phyloP scores from a whole-genome alignment of 805 yeast genomes.

The Teunomyces funiuensis region DNA sequence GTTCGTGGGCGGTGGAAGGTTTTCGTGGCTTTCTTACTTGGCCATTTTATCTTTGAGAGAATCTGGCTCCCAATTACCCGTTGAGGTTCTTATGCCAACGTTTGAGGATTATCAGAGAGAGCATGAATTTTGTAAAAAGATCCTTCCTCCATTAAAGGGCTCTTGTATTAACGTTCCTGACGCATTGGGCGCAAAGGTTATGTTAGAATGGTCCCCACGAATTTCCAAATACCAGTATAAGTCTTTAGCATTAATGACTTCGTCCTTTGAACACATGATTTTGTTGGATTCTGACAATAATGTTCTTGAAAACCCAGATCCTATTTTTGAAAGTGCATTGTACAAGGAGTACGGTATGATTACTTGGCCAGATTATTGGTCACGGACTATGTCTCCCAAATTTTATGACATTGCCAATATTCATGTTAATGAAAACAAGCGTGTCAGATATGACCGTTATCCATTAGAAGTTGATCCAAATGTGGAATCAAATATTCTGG shows the following conservation, averaged over 20 bases:
- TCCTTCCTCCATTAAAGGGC: conserved; percentile 63
- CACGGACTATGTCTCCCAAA: conserved; percentile 34
- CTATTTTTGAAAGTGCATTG: conserved; percentile 27
- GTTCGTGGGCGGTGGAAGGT: conserved; percentile 35
- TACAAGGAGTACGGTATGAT: conserved; percentile 35
- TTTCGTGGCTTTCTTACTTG: conserved; percentile 37
- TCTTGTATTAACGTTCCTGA: conserved; percentile 56
- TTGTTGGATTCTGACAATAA: conserved; percentile 38
- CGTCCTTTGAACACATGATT: conserved; percentile 34
- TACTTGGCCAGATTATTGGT: conserved; percentile 47
- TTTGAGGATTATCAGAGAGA: conserved; percentile 32
- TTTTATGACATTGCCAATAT: conserved; percentile 37
- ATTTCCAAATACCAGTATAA: conserved; percentile 70
- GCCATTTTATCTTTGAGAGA: conserved; percentile 33
- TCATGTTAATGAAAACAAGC: conserved; percentile 25
- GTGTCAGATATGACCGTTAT: conserved; percentile 27
- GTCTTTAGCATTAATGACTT: conserved; percentile 47
- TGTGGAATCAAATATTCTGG: conserved; percentile 8
- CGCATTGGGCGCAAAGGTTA: conserved; percentile 51
- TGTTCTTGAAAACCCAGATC: conserved; percentile 29
- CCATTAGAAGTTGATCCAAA: conserved; percentile 16
- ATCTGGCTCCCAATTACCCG: conserved; percentile 39
- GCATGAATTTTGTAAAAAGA: conserved; percentile 38
- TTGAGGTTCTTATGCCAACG: conserved; percentile 38
- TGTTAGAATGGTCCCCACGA: conserved; percentile 33